Base-by-base conservation (phyloP, 148 eudicot genomes). In the Salicornia ramosissima region DNA sequence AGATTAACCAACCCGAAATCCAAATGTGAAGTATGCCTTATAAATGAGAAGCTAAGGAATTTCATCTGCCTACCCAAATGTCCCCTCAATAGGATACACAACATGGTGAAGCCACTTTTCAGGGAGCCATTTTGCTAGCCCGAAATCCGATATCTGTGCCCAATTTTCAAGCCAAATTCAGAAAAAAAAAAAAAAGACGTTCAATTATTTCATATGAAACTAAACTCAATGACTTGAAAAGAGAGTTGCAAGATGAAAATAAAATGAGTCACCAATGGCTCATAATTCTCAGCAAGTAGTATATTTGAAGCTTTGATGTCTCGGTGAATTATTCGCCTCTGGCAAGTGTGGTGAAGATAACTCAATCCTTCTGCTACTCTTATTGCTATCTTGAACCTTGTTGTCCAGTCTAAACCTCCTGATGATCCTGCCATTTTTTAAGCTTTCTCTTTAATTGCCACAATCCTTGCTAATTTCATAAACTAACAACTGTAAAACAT, bases 241-340 rank as follows among this genome's bases (percentile, higher is more conserved):
- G 14, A 67, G 21, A 49, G 56, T 53, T 46, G 66, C n/a, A n/a
- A 25, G 15, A 6, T 12, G 42, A 13, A 15, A 19, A 33, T 28
- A 34, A 15, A 19, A 33, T 28, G 30, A 69, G 49, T 67, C 69
- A 94, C 99, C 92, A 87, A 80, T 71, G 99, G 89, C 67, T 88
- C 86, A 60, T 78, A 87, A 67, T 88, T 84, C 71, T 90, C 84
- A 19, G 83, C 80, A 18, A 94, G 81, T 34, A 94, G 80, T 55
- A 94, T 94, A 74, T 94, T 94, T 22, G 98, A 94, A 63, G 97
- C 96, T 40, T 94, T 94, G 78, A 94, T 90, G 71, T 94, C 98
- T 53, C 98, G 86, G 76, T 90, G 98, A 70, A 94, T 88, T 63
- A 94, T 88, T n/a, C 98, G 87, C 73, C 97, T 86, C 10, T 79